These are phyloP conservation scores for Hymenoscyphus repandus DNA, from an alignment of 2,329 filamentous ascomycete genomes.

Conservation along the genomic window DNA sequence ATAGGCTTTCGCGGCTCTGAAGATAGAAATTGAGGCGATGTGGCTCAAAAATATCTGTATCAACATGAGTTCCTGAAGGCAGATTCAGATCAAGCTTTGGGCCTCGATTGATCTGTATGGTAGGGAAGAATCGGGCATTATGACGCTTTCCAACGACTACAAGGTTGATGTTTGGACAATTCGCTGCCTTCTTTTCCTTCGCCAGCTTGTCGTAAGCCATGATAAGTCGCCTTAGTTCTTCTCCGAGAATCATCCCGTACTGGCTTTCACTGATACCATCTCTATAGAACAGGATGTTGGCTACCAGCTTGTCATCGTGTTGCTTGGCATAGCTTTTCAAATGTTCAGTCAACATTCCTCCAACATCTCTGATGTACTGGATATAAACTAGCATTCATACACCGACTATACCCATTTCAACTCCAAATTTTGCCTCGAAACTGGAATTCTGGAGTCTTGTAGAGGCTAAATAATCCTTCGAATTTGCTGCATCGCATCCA, in stretches of 20 bases:
- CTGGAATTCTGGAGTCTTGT: slow-evolving; percentile 67
- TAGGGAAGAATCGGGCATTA: too few species aligned
- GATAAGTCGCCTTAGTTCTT: slow-evolving; percentile 28
- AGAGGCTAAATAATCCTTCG: slow-evolving; percentile 67
- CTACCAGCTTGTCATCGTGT: background rate
- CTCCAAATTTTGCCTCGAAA: slow-evolving; percentile 75
- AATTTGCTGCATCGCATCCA: slow-evolving; percentile 55
- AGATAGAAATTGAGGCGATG: too few species aligned
- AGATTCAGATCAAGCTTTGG: too few species aligned
- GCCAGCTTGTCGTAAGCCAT: too few species aligned
- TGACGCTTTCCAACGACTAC: too few species aligned
- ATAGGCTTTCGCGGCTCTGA: too few species aligned
- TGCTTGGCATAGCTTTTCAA: slow-evolving; percentile 26
- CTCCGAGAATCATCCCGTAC: slow-evolving; percentile 25
- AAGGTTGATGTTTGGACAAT: too few species aligned
- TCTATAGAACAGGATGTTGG: slow-evolving; percentile 22
- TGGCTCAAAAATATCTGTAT: too few species aligned
- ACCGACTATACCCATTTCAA: too few species aligned
- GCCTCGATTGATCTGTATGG: too few species aligned
- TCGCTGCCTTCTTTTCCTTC: too few species aligned
- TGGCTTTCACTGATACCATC: slow-evolving; percentile 34
- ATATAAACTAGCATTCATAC: slow-evolving; percentile 34
- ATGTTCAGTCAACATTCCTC: slow-evolving; percentile 13
- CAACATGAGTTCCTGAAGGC: too few species aligned
- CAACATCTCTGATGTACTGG: slow-evolving; percentile 34